A percentile compares a stretch with the other conserved stretches of the same genome.
Evolutionary conservation across 306 rosid species (phyloP).

Genomic region (Castanospermum australe): DNA sequence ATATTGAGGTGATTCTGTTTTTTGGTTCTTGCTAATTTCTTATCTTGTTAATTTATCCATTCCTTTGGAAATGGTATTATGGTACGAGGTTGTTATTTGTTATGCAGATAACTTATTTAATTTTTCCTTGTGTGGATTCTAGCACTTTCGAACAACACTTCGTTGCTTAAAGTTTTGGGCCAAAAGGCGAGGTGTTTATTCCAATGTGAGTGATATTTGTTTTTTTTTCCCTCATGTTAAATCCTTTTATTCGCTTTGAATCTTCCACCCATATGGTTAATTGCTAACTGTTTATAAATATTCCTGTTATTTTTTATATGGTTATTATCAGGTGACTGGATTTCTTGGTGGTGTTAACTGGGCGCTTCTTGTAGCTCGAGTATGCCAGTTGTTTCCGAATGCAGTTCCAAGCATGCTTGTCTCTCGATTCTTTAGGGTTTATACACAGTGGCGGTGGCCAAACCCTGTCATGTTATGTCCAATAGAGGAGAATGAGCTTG

Average conservation of each 20-base stretch:
- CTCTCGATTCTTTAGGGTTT: constrained; percentile 89
- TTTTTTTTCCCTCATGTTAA: not conserved
- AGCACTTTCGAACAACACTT: constrained; percentile 84
- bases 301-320: not conserved
- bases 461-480: constrained; percentile 91
- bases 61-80: not conserved
- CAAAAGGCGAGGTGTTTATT: constrained; percentile 87
- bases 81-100: not conserved
- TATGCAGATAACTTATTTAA: not conserved
- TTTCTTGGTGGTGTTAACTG: constrained; percentile 97
- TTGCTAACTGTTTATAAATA: not conserved
- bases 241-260: constrained; percentile 9
- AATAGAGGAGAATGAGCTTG: constrained; percentile 85
- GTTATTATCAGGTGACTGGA: constrained; percentile 75
- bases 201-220: constrained; percentile 64
- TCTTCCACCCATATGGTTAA: not conserved
- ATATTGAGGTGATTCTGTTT: constrained; percentile 57
- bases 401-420: constrained; percentile 96
- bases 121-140: not conserved
- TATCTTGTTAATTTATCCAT: not conserved
- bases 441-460: constrained; percentile 99
- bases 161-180: constrained; percentile 93
- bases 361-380: constrained; percentile 94
- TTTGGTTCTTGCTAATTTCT: not conserved
- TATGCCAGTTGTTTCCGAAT: constrained; percentile 94